Evolutionary conservation across 2,329 filamentous ascomycete species (phyloP).

Genomic region (Fusarium sublunatum): DNA sequence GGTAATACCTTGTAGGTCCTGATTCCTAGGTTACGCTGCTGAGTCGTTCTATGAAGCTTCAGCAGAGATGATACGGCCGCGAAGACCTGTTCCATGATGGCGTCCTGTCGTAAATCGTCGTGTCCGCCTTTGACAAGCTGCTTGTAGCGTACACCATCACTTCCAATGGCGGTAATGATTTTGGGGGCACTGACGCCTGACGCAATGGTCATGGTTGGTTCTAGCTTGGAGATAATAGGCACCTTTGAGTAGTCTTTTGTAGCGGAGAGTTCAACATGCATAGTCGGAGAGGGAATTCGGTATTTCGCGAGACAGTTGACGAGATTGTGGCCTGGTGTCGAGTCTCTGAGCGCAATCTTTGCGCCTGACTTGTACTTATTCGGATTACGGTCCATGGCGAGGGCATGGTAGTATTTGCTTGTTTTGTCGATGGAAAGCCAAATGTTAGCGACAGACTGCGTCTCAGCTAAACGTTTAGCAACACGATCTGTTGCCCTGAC

Average conservation of each 20-base stretch:
- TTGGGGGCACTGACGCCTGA: conserved; percentile 93
- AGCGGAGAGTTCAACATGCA: conserved; percentile 80
- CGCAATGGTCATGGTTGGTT: conserved; percentile 83
- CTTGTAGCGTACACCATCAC: conserved; percentile 82
- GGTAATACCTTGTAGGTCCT: conserved; percentile 97
- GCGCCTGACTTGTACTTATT: conserved; percentile 74
- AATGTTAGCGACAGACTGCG: conserved; percentile 61
- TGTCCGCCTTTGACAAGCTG: conserved; percentile 96
- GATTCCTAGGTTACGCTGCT: conserved; percentile 88
- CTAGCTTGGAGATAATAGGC: conserved; percentile 78
- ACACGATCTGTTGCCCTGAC: conserved; percentile 78
- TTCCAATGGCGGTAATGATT: conserved; percentile 84
- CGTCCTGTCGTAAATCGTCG: conserved; percentile 95
- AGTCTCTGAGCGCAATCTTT: conserved; percentile 73
- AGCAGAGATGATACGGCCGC: conserved; percentile 92
- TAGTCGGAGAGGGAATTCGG: conserved; percentile 86
- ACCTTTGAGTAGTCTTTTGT: conserved; percentile 81
- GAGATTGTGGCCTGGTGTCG: conserved; percentile 70
- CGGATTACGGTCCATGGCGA: conserved; percentile 74
- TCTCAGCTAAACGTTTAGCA: conserved; percentile 68
- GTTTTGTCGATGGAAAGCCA: conserved; percentile 81
- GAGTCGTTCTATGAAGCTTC: conserved; percentile 84
- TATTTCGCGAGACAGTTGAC: conserved; percentile 71
- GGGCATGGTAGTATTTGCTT: conserved; percentile 72
- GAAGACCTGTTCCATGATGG: conserved; percentile 99